Conservation (phyloP, 1,284 basidiomycete genomes). For the Xerocomus cyaneibrunnescens region DNA sequence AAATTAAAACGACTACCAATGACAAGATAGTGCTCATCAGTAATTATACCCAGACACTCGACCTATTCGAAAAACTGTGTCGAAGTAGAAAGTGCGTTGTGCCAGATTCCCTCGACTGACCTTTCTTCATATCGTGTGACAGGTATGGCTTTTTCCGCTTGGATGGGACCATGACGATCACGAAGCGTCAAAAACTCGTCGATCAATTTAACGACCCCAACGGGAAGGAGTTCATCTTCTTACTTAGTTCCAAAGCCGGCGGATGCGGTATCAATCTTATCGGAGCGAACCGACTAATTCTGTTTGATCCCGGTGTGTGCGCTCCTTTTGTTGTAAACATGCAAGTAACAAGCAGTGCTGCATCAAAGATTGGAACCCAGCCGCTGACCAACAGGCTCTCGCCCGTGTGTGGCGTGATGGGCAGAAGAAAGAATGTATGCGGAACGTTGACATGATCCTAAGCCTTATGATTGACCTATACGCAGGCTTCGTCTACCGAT, state of each 20-base stretch:
- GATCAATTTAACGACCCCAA: constrained; percentile 97
- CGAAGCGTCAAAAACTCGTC: constrained; percentile 95
- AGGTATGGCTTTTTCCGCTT: constrained; percentile 93
- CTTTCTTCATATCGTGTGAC: constrained; percentile 7
- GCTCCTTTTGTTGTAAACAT: not conserved
- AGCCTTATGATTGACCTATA: constrained; percentile 2
- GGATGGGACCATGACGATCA: constrained; percentile 92
- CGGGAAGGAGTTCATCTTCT: constrained; percentile 93
- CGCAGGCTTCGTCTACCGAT: constrained; percentile 94
- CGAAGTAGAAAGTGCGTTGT: constrained; percentile 71
- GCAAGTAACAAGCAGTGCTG: not conserved
- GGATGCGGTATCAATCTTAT: constrained; percentile 99
- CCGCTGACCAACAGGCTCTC: constrained; percentile 96
- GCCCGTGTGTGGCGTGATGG: constrained; percentile 99
- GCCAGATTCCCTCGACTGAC: not conserved
- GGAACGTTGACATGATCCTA: not conserved
- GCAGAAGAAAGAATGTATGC: constrained; percentile 97
- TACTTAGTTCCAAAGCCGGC: constrained; percentile 95
- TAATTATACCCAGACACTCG: constrained; percentile 97
- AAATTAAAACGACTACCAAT: constrained; percentile 75
- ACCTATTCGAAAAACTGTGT: constrained; percentile 89
- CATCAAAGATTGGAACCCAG: constrained; percentile 91
- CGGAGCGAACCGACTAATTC: constrained; percentile 92
- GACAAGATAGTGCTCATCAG: constrained; percentile 99
- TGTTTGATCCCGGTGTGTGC: constrained; percentile 87